A percentile compares a stretch with the other conserved stretches of the same genome.
phyloP scores from a whole-genome alignment of 371 early-diverging fungal genomes.

The Apophysomyces trapeziformis region DNA sequence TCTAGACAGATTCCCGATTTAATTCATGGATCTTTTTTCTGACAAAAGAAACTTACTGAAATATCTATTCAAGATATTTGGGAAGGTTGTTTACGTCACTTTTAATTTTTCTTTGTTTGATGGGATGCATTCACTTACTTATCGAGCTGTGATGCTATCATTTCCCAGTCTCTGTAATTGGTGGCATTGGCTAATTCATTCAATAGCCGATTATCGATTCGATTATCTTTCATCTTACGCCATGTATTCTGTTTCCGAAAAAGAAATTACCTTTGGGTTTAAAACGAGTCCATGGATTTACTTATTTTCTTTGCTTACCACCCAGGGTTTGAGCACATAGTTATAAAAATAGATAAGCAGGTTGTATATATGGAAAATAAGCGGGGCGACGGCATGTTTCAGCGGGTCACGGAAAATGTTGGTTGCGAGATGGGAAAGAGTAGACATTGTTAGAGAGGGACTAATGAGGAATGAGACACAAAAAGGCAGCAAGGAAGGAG shows the following conservation, averaged over 20 bases:
- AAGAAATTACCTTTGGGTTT: not conserved
- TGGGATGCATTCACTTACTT: not conserved
- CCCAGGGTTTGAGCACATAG: slow-evolving; percentile 32
- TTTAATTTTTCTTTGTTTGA: too few species aligned
- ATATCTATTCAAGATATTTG: not conserved
- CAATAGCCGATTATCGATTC: slow-evolving; percentile 46
- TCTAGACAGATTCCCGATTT: slow-evolving; percentile 23
- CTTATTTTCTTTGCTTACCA: slow-evolving; percentile 15
- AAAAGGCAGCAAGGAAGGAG: not conserved
- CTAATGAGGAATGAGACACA: not conserved
- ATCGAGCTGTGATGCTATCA: slow-evolving; percentile 62
- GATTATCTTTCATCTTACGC: slow-evolving; percentile 33
- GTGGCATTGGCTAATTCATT: slow-evolving; percentile 44
- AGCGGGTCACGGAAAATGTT: slow-evolving; percentile 27
- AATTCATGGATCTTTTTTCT: not conserved
- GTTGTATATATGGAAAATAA: slow-evolving; percentile 33
- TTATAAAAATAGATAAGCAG: slow-evolving; percentile 22
- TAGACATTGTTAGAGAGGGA: not conserved
- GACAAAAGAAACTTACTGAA: not conserved
- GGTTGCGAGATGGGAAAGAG: not conserved
- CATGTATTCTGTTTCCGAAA: slow-evolving; percentile 27
- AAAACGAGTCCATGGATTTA: not conserved
- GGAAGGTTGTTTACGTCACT: too few species aligned
- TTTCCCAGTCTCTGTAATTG: slow-evolving; percentile 66
- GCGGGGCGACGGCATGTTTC: slow-evolving; percentile 32